phyloP scores from a whole-genome alignment of 2,329 filamentous ascomycete genomes.

The Zasmidium citrigriseum region DNA sequence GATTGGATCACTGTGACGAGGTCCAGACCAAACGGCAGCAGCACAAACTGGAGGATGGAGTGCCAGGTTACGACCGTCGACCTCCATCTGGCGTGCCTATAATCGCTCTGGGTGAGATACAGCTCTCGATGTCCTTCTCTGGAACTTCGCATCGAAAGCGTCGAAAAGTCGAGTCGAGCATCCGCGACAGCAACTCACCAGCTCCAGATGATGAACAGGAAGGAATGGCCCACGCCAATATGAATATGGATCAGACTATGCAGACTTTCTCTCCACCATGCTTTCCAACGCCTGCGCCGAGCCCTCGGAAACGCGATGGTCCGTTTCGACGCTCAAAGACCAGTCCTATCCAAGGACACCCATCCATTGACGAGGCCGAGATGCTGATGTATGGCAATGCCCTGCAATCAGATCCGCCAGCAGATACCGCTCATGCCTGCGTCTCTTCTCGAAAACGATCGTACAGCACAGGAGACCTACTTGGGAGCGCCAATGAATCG shows the following conservation, averaged over 20 bases:
- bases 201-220: no score
- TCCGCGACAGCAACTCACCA: background rate
- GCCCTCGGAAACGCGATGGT: background rate
- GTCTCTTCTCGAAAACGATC: background rate
- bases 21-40: background rate
- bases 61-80: constrained; percentile 25
- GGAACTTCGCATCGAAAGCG: background rate
- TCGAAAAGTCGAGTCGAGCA: background rate
- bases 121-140: background rate
- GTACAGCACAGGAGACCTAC: constrained; percentile 2
- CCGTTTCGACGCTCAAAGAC: background rate
- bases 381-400: background rate
- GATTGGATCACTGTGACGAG: background rate
- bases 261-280: no score
- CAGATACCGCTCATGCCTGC: background rate
- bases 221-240: no score
- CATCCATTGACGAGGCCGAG: background rate
- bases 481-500: no score
- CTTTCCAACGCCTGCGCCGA: no score
- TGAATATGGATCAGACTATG: no score
- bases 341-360: background rate
- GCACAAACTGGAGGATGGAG: constrained; percentile 25
- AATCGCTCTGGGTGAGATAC: background rate
- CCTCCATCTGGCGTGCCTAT: constrained; percentile 15
- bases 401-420: background rate